phyloP scores from a whole-genome alignment of 345 rosid genomes.

The Eucalyptus pauciflora region DNA sequence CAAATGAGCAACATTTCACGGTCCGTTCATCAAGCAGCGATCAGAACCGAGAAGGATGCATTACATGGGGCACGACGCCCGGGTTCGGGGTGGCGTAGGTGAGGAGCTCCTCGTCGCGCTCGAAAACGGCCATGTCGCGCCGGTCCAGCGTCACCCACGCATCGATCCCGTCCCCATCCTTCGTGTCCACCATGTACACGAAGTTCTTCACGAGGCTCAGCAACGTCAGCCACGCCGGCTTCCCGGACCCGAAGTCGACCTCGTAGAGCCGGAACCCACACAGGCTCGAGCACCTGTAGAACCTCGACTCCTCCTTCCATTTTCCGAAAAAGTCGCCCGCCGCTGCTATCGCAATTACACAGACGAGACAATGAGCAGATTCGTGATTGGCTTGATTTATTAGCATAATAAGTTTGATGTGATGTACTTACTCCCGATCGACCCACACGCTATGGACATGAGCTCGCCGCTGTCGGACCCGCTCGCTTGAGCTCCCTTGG shows the following conservation, averaged over 20 bases:
- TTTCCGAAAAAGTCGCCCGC: neutral
- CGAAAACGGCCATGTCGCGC: neutral
- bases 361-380: neutral
- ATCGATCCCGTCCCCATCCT: neutral
- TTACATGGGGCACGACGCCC: neutral
- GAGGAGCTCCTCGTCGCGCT: neutral
- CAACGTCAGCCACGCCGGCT: slow-evolving; percentile 1
- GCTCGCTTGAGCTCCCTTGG: neutral
- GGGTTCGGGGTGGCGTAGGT: neutral
- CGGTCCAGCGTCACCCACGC: slow-evolving; percentile 2
- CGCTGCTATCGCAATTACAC: neutral
- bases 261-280: neutral
- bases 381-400: neutral
- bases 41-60: neutral
- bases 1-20: neutral
- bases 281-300: neutral
- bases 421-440: neutral
- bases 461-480: neutral
- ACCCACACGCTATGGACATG: neutral
- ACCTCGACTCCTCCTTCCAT: neutral
- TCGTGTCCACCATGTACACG: neutral
- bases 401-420: neutral
- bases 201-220: neutral
- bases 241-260: slow-evolving; percentile 8
- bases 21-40: neutral